These are phyloP conservation scores for Crassisporium funariophilum DNA, from an alignment of 768 basidiomycete species.

Conservation along the genomic window DNA sequence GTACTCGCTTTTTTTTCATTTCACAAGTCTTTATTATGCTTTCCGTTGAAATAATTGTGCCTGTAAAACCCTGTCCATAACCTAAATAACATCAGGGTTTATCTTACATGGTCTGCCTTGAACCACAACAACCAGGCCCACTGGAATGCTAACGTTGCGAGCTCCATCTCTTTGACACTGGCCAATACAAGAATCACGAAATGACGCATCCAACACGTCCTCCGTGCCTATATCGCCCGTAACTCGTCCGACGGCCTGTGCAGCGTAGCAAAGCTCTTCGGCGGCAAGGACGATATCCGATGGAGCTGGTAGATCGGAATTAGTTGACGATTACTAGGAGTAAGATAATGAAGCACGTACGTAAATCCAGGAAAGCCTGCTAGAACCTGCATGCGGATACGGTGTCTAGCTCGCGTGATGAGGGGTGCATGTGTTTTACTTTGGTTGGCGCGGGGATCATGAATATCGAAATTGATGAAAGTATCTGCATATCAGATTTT, in stretches of 20 bases:
- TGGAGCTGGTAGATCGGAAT: constrained; percentile 39
- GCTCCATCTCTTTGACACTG: constrained; percentile 61
- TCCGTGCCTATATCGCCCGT: constrained; percentile 81
- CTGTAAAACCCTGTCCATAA: too few relatives aligned
- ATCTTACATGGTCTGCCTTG: too few relatives aligned
- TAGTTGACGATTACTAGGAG: not conserved
- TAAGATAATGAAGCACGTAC: constrained; percentile 30
- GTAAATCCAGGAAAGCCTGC: constrained; percentile 56
- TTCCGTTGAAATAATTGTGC: too few relatives aligned
- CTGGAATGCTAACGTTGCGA: too few relatives aligned
- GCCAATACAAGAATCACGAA: constrained; percentile 88
- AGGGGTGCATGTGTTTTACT: constrained; percentile 48
- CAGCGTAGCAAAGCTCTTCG: constrained; percentile 87
- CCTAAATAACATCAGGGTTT: too few relatives aligned
- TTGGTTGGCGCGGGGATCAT: not conserved
- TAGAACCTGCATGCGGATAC: constrained; percentile 62
- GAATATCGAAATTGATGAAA: constrained; percentile 14
- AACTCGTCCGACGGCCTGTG: constrained; percentile 81
- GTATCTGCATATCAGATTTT: not conserved
- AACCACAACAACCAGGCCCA: too few relatives aligned
- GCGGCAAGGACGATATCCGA: constrained; percentile 82
- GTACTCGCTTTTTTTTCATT: too few relatives aligned
- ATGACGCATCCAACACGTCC: constrained; percentile 81
- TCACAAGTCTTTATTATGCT: too few relatives aligned
- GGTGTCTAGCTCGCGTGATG: constrained; percentile 80